Base-by-base conservation (phyloP, 208 protist species). In the Vickermania spadyakhi region DNA sequence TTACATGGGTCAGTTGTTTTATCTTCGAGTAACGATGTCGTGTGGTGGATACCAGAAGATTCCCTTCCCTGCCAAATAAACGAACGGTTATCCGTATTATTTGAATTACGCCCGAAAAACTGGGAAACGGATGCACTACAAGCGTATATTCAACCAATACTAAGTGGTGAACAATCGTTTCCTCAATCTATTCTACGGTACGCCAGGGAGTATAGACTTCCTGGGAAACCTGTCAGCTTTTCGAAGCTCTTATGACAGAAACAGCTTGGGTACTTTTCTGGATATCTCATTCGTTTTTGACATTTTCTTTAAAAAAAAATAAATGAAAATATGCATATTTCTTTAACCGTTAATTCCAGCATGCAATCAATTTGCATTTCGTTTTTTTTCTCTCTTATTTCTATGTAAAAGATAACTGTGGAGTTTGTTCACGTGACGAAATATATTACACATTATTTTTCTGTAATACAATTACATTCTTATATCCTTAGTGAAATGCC, bases 191-290 rank as follows among this genome's bases (percentile, higher is more conserved):
- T 89, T 21, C 26, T 68, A 21, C 76, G 82, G 5, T 70, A 81
- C 56, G 75, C 73, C 1, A 73, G 74, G 2, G 86, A 89, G 62
- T 86, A 81, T 56, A 68, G 80, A 2, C 62, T 77, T 31, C 86
- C 86, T 27, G 77, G 80, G 3, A 55, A 85, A 50, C 73, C 78
- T 0, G 62, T 84, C 18, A 75, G 58, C 53, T 93, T 89, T 56
- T 63, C 75, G 0, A 66, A 56, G 27, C 77, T 92, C 14, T 54
- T n/a, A n/a, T n/a, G n/a, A n/a, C n/a, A n/a, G n/a, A n/a, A n/a
- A n/a, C n/a, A n/a, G n/a, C n/a, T n/a, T n/a, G n/a, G n/a, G n/a
- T n/a, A n/a, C n/a, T n/a, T n/a, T n/a, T n/a, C n/a, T n/a, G n/a
- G n/a, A n/a, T n/a, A n/a, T n/a, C n/a, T n/a, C n/a, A n/a, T n/a